Base-by-base conservation (phyloP, 1,139 yeast genomes). In the Trichomonascaceae sp. region DNA sequence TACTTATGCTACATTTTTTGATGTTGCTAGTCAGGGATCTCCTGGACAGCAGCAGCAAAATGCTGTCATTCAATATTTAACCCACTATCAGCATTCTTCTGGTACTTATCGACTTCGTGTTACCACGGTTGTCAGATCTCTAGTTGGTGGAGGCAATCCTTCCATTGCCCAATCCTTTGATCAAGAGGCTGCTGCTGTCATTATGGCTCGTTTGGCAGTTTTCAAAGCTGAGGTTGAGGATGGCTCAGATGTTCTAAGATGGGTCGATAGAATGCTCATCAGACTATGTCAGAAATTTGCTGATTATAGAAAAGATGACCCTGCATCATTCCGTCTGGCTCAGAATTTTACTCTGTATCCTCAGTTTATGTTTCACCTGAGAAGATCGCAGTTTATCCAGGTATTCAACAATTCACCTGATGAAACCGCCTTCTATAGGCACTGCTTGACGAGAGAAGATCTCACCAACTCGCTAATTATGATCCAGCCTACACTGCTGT, bases 321-420 rank as follows among this genome's bases (percentile, higher is more conserved):
- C 91, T 46, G 74, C 77, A 44, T 84, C 95, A 22, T 93, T 93
- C 75, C 77, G 91, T 62, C 75, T 93, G 57, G 79, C 95, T 0
- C 84, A 84, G 57, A 81, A 85, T 63, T 91, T 86, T 70, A 84
- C 95, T 24, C 74, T 90, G 82, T 87, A 88, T 69, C 99, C 99
- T 48, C 98, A 93, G 73, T 93, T 93, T 68, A 88, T 93, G 75
- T 93, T 88, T 73, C 95, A 93, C 70, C 80, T 93, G 74, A 86
- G 99, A 76, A 85, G 99, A 73, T 89, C 97, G 1, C 98, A 91
- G 74, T 93, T 93, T 72, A 78, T 93, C 70, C 96, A 91, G 71
- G 97, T 91, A 53, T 93, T 93, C 77, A 93, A 93, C 74, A 91
- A 93, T 73, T 91, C 98, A 18, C 99, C 99, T 1, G 99, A 93